Percentiles rank a stretch among this genome's conserved stretches.
These are phyloP conservation scores for Recurvomyces mirabilis DNA, from an alignment of 495 filamentous ascomycete species.

Conservation along the genomic window DNA sequence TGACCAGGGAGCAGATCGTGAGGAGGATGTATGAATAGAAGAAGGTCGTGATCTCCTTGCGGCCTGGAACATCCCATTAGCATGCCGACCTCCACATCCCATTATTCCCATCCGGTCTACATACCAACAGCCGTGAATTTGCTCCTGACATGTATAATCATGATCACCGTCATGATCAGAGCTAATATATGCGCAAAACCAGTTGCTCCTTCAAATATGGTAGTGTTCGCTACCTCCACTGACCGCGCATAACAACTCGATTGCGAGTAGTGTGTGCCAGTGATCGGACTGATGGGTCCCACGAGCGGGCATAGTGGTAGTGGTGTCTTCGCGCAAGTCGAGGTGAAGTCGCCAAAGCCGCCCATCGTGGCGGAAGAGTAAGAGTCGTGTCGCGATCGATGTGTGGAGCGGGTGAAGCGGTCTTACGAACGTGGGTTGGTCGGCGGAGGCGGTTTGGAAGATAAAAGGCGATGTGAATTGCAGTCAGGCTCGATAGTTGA, in stretches of 20 bases:
- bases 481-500: too few relatives aligned
- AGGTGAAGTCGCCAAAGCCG: constrained; percentile 77
- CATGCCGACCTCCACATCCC: neutral
- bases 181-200: constrained; percentile 89
- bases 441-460: too few relatives aligned
- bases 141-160: constrained; percentile 90
- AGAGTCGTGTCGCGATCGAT: neutral
- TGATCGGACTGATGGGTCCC: constrained; percentile 52
- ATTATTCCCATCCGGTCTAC: constrained; percentile 29
- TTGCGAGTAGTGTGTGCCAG: constrained; percentile 66
- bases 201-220: constrained; percentile 91
- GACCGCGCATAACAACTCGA: constrained; percentile 87
- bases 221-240: constrained; percentile 92
- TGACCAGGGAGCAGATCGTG: constrained; percentile 75
- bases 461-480: too few relatives aligned
- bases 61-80: constrained; percentile 45
- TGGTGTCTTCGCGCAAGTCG: constrained; percentile 73
- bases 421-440: neutral
- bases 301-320: constrained; percentile 83
- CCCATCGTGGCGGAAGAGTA: constrained; percentile 21
- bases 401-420: neutral
- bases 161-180: constrained; percentile 83
- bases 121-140: constrained; percentile 98
- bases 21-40: constrained; percentile 94
- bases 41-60: constrained; percentile 95